Percentiles rank a stretch among this genome's conserved stretches.
These are phyloP conservation scores for Coemansia javaensis DNA, from an alignment of 192 early-diverging fungal genomes.

Conservation along the genomic window DNA sequence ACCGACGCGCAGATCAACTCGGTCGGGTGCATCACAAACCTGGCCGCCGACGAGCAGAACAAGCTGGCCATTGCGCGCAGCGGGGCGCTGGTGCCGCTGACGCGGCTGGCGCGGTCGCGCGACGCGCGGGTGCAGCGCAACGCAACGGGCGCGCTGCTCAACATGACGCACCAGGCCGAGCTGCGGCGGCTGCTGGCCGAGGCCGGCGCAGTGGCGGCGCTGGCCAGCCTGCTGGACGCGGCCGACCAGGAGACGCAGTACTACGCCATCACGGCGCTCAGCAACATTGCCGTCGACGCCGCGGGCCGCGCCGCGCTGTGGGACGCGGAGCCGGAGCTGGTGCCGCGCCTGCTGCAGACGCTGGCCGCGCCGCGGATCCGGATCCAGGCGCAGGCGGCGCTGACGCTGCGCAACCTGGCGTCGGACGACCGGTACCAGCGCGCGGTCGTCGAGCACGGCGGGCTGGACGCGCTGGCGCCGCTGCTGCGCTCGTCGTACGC, in stretches of 20 bases:
- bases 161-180: conserved; percentile 84
- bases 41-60: conserved; percentile 77
- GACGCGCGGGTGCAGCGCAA: conserved; percentile 82
- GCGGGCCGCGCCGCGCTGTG: conserved; percentile 58
- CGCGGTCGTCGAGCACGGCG: conserved; percentile 65
- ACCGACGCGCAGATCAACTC: conserved; percentile 82
- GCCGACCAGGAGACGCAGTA: conserved; percentile 78
- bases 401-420: conserved; percentile 80
- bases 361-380: conserved; percentile 62
- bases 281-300: conserved; percentile 77
- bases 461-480: conserved; percentile 60
- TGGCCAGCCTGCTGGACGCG: conserved; percentile 67
- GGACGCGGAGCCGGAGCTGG: conserved; percentile 48
- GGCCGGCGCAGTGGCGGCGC: conserved; percentile 69
- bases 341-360: conserved; percentile 56
- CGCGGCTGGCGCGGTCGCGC: conserved; percentile 66
- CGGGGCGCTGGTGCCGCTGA: conserved; percentile 68
- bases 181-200: conserved; percentile 67
- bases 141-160: conserved; percentile 82
- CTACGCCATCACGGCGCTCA: conserved; percentile 78
- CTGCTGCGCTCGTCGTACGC: conserved; percentile 61
- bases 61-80: conserved; percentile 77
- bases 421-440: conserved; percentile 68
- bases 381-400: conserved; percentile 75
- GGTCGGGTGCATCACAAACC: conserved; percentile 87